phyloP scores from a whole-genome alignment of 2,329 filamentous ascomycete genomes.

The Boeremia lycopersici region DNA sequence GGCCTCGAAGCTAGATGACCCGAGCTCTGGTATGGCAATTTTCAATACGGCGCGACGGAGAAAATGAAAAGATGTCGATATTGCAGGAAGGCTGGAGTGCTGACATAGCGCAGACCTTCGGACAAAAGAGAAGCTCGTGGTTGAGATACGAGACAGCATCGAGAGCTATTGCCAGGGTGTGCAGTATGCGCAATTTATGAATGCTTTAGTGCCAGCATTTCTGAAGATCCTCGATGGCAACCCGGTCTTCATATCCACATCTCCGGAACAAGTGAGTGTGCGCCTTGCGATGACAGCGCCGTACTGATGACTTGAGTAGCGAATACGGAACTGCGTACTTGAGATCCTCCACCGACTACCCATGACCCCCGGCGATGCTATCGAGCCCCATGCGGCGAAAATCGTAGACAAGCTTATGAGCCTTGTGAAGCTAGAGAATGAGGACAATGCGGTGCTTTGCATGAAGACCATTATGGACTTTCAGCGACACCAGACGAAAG shows the following conservation, averaged over 20 bases:
- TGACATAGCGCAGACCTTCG: conserved; percentile 69
- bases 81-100: conserved; percentile 5
- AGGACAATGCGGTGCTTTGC: conserved; percentile 97
- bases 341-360: conserved; percentile 92
- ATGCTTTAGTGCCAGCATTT: conserved; percentile 88
- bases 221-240: conserved; percentile 81
- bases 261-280: conserved; percentile 77
- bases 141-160: conserved; percentile 86
- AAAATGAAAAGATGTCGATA: conserved; percentile 5
- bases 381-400: conserved; percentile 87
- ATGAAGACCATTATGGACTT: conserved; percentile 99
- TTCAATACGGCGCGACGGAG: not conserved
- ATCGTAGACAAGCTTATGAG: conserved; percentile 90
- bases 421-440: conserved; percentile 88
- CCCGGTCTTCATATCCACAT: conserved; percentile 89
- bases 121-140: conserved; percentile 79
- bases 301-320: conserved; percentile 56
- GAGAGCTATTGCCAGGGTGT: conserved; percentile 83
- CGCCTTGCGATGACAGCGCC: conserved; percentile 2
- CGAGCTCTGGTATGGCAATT: conserved; percentile 41
- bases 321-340: conserved; percentile 86
- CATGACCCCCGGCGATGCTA: conserved; percentile 73
- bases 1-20: conserved; percentile 55
- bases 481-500: conserved; percentile 88
- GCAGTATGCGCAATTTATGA: conserved; percentile 80